Evolutionary conservation across 192 early-diverging fungal species (phyloP).

Genomic region (Backusella macrospora): DNA sequence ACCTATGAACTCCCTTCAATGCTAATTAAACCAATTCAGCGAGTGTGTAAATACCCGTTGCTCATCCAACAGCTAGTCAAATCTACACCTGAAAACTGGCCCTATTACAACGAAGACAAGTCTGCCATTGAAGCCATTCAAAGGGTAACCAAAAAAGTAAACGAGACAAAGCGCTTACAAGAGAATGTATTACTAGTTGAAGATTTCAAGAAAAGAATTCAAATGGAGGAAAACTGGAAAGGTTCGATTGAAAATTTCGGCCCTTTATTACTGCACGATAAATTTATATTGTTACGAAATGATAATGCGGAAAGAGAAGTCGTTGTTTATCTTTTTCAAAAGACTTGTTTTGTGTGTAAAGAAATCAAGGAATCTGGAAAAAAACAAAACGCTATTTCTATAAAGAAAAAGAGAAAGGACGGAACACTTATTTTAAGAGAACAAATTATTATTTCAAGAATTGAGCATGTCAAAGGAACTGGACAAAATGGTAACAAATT

Average conservation of each 20-base stretch:
- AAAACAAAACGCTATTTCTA: constrained; percentile 33
- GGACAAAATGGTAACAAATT: constrained; percentile 12
- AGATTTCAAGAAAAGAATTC: constrained; percentile 80
- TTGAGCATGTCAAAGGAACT: constrained; percentile 16
- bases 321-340: constrained; percentile 90
- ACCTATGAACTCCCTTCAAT: constrained; percentile 86
- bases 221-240: constrained; percentile 78
- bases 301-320: constrained; percentile 79
- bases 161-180: constrained; percentile 87
- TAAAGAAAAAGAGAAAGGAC: constrained; percentile 65
- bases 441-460: constrained; percentile 14
- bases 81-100: constrained; percentile 58
- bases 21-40: constrained; percentile 97
- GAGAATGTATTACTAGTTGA: constrained; percentile 82
- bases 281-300: constrained; percentile 75
- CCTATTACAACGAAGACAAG: constrained; percentile 62
- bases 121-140: constrained; percentile 81
- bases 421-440: constrained; percentile 30
- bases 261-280: constrained; percentile 81
- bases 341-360: constrained; percentile 91
- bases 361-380: constrained; percentile 56
- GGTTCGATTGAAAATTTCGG: constrained; percentile 76
- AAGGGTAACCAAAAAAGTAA: constrained; percentile 84
- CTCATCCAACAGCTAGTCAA: constrained; percentile 80
- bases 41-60: constrained; percentile 97